Conservation (phyloP, 23 red algal species). For the Gracilaria caudata region DNA sequence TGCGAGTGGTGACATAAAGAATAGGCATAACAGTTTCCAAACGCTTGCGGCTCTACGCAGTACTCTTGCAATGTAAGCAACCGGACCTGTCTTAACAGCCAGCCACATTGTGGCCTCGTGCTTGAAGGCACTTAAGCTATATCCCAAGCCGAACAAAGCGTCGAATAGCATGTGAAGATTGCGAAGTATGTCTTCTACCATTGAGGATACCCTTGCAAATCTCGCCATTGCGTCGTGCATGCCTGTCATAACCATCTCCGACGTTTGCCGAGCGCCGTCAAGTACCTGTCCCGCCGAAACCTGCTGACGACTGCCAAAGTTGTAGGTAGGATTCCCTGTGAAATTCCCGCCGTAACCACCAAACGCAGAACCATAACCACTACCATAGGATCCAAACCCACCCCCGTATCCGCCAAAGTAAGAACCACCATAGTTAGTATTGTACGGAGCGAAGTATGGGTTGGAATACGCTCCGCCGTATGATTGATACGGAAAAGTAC, state of each 20-base stretch:
- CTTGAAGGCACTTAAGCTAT: conserved; percentile 45
- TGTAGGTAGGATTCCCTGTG: conserved; percentile 3
- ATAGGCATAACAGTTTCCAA: conserved; percentile 43
- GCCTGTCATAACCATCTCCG: conserved; percentile 30
- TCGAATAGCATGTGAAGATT: conserved; percentile 94
- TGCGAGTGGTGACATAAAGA: conserved; percentile 60
- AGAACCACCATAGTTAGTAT: conserved; percentile 7
- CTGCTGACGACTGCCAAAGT: conserved; percentile 10
- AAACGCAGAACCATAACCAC: conserved; percentile 7
- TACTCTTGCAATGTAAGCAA: conserved; percentile 7
- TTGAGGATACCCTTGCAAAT: conserved; percentile 88
- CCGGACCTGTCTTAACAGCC: conserved; percentile 44
- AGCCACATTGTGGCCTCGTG: conserved; percentile 56
- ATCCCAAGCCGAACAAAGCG: conserved; percentile 57
- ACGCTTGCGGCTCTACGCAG: conserved; percentile 8
- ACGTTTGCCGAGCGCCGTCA: conserved; percentile 1
- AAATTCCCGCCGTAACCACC: conserved; percentile 13
- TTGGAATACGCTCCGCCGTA: conserved; percentile 6
- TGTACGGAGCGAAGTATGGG: conserved; percentile 10
- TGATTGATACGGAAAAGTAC: not conserved
- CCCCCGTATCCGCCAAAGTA: conserved; percentile 8
- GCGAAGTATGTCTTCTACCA: conserved; percentile 96
- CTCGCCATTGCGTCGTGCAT: conserved; percentile 89
- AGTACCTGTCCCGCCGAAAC: conserved; percentile 29
- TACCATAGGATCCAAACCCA: conserved; percentile 26